Conservation (phyloP, 139 green algal species). For the Chlamydomonas sphaeroides region DNA sequence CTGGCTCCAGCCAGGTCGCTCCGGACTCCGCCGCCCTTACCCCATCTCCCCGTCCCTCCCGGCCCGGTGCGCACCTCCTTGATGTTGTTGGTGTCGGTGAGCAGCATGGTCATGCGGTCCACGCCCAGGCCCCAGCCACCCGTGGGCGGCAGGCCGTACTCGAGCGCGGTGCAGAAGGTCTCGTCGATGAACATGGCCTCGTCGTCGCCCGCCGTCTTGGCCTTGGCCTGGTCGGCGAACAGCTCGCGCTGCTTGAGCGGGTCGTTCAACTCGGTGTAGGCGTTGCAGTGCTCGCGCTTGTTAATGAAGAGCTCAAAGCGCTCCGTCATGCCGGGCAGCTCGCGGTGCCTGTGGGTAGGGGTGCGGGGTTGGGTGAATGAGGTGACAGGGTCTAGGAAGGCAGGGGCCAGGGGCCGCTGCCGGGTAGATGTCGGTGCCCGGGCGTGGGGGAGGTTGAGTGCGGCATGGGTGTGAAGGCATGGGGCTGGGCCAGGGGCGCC, state of each 20-base stretch:
- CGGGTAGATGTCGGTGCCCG: no score
- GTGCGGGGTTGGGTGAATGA: neutral
- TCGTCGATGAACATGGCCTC: slow-evolving; percentile 99
- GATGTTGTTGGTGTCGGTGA: slow-evolving; percentile 93
- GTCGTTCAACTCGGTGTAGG: slow-evolving; percentile 99
- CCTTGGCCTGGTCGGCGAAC: slow-evolving; percentile 80
- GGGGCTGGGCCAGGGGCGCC: no score
- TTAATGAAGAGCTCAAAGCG: slow-evolving; percentile 99
- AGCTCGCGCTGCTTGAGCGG: slow-evolving; percentile 93
- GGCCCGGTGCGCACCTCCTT: slow-evolving; percentile 71
- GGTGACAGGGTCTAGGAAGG: neutral
- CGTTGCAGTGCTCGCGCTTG: slow-evolving; percentile 96
- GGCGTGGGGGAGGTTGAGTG: no score
- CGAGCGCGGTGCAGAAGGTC: slow-evolving; percentile 94
- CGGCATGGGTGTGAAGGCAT: no score
- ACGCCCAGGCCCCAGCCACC: slow-evolving; percentile 98
- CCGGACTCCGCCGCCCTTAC: no score
- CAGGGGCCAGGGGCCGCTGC: neutral
- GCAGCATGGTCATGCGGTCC: slow-evolving; percentile 97
- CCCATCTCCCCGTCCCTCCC: neutral
- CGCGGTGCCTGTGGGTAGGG: slow-evolving; percentile 76
- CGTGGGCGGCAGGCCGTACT: slow-evolving; percentile 98
- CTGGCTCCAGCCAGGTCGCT: no score
- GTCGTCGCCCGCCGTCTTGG: slow-evolving; percentile 88
- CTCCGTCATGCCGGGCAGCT: slow-evolving; percentile 91